Conservation (phyloP, 805 yeast species). For the Cyberlindnera mycetangii region DNA sequence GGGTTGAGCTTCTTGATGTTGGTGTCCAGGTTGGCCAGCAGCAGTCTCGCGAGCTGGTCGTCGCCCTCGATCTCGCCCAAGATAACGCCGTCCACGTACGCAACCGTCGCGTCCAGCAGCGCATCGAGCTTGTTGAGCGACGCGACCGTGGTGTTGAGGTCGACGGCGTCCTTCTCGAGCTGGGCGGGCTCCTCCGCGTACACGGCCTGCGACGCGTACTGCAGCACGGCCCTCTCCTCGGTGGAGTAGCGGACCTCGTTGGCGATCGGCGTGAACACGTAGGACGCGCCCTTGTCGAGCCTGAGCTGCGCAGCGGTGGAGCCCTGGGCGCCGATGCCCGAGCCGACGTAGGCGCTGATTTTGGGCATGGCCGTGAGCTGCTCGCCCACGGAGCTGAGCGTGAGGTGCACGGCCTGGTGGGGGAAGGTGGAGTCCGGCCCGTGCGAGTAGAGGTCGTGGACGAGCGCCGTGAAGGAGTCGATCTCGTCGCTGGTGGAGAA, state of each 20-base stretch:
- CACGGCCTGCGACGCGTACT: constrained; percentile 42
- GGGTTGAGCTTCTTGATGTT: constrained; percentile 45
- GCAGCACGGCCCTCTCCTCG: constrained; percentile 59
- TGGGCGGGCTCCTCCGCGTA: constrained; percentile 26
- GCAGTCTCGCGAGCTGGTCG: constrained; percentile 60
- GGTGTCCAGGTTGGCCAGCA: constrained; percentile 54
- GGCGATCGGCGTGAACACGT: constrained; percentile 75
- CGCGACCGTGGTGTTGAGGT: constrained; percentile 42
- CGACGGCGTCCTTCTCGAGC: constrained; percentile 35
- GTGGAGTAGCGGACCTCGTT: constrained; percentile 55
- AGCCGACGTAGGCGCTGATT: constrained; percentile 69
- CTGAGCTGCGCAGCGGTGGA: constrained; percentile 35
- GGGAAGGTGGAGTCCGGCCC: constrained; percentile 60
- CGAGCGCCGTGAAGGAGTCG: constrained; percentile 69
- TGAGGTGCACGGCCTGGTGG: constrained; percentile 74
- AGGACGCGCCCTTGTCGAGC: constrained; percentile 39
- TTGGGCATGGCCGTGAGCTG: constrained; percentile 45
- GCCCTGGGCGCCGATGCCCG: constrained; percentile 61
- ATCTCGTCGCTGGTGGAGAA: constrained; percentile 60
- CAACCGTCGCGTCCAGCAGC: constrained; percentile 47
- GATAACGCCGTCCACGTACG: constrained; percentile 43
- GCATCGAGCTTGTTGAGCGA: constrained; percentile 45
- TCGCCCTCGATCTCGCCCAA: constrained; percentile 45
- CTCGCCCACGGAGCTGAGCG: constrained; percentile 52
- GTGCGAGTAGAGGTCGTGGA: constrained; percentile 76